Percentiles rank a stretch among this genome's conserved stretches.
Conservation (phyloP, 176 grass and related monocot species). For the Elymus sibiricus region DNA sequence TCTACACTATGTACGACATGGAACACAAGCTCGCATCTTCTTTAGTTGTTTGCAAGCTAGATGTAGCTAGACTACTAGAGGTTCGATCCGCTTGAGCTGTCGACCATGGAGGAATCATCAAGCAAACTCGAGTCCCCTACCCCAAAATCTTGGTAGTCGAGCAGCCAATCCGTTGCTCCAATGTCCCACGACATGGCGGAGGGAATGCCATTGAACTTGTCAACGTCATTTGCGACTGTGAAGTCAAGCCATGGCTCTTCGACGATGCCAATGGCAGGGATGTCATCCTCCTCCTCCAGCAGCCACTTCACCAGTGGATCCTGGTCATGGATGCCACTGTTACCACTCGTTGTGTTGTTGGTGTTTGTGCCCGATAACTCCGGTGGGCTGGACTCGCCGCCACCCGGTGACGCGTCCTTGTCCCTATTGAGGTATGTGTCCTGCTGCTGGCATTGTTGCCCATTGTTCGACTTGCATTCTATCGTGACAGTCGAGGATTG, state of each 20-base stretch:
- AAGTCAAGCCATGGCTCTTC: constrained; percentile 59
- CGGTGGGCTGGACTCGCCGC: constrained; percentile 26
- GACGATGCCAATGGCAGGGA: constrained; percentile 20
- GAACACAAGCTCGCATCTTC: constrained; percentile 41
- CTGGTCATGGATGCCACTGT: constrained; percentile 30
- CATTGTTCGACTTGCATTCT: constrained; percentile 41
- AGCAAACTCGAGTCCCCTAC: constrained; percentile 32
- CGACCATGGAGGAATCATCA: constrained; percentile 30
- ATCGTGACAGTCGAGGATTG: constrained; percentile 46
- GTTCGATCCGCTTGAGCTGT: constrained; percentile 43
- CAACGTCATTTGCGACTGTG: background rate
- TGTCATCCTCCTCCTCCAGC: constrained; percentile 64
- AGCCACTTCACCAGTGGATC: constrained; percentile 59
- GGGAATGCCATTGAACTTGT: constrained; percentile 39
- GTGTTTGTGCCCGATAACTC: constrained; percentile 45
- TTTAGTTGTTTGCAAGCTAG: background rate
- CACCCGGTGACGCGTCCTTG: background rate
- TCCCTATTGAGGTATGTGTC: background rate
- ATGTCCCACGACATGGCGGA: constrained; percentile 34
- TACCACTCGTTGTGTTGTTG: background rate
- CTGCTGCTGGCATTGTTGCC: background rate
- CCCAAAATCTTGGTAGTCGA: constrained; percentile 71
- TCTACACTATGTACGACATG: constrained; percentile 13
- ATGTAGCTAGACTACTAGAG: constrained; percentile 21
- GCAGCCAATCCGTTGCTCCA: constrained; percentile 61